Evolutionary conservation across 2,329 filamentous ascomycete species (phyloP).

Genomic region (Ascochyta pisi): DNA sequence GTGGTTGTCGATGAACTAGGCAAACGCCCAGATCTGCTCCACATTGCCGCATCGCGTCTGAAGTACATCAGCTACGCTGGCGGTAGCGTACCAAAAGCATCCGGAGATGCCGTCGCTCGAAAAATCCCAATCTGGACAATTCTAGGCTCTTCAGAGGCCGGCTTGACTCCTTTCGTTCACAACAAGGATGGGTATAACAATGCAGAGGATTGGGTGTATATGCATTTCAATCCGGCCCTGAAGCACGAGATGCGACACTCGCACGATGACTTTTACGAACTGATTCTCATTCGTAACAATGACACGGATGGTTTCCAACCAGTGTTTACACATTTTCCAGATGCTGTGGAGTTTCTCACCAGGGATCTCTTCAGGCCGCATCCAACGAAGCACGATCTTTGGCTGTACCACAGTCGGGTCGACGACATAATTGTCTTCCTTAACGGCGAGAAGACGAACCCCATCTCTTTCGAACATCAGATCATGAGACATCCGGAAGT

Average conservation of each 20-base stretch:
- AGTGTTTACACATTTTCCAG: too few species aligned
- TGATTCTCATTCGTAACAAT: not conserved
- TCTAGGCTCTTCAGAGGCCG: too few species aligned
- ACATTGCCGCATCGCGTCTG: not conserved
- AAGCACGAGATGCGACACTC: constrained; percentile 4
- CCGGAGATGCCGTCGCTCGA: not conserved
- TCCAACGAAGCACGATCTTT: constrained; percentile 5
- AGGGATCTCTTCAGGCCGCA: too few species aligned
- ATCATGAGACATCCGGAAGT: not conserved
- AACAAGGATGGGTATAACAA: too few species aligned
- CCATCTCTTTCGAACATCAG: constrained; percentile 13
- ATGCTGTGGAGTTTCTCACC: too few species aligned
- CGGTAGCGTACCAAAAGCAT: constrained; percentile 1
- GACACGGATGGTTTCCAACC: not conserved
- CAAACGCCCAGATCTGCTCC: not conserved
- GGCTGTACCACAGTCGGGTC: constrained; percentile 36
- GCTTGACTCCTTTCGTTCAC: too few species aligned
- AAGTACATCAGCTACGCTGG: not conserved
- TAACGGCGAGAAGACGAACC: constrained; percentile 40
- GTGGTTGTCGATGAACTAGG: not conserved
- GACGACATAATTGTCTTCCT: constrained; percentile 42
- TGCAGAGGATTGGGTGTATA: not conserved
- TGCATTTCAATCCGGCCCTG: not conserved
- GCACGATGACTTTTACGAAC: constrained; percentile 12
- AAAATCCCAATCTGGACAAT: too few species aligned